Evolutionary conservation across 176 grass and related monocot genomes (phyloP).

Genomic region (Rhynchospora tenuis): DNA sequence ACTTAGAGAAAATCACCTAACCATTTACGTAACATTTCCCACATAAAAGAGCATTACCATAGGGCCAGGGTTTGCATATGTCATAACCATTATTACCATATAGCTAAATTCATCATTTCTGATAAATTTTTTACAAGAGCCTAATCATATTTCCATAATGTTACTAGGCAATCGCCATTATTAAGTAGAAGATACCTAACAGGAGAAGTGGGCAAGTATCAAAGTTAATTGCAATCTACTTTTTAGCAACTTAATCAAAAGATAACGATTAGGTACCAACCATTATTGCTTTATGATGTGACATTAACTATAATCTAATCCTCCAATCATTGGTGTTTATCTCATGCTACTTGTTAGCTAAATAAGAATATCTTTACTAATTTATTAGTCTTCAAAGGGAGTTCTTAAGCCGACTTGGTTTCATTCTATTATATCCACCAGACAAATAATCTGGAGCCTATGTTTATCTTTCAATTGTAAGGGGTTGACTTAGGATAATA

Average conservation of each 20-base stretch:
- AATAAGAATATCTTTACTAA: background rate
- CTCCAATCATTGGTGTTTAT: background rate
- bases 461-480: background rate
- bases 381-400: background rate
- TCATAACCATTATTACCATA: too few species aligned
- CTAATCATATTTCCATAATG: background rate
- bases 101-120: background rate
- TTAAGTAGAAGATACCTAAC: background rate
- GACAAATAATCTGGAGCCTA: background rate
- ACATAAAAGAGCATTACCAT: too few species aligned
- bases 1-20: too few species aligned
- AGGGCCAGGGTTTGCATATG: too few species aligned
- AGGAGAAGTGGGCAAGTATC: background rate
- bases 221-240: background rate
- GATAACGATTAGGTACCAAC: slow-evolving; percentile 1
- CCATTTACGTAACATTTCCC: too few species aligned
- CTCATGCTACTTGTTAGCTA: background rate
- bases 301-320: slow-evolving; percentile 4
- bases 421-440: background rate
- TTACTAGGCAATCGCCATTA: background rate
- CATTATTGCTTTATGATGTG: slow-evolving; percentile 8
- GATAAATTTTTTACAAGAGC: background rate
- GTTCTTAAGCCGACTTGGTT: background rate
- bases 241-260: background rate
- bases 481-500: background rate